A percentile compares a stretch with the other conserved stretches of the same genome.
These are phyloP conservation scores for Passiflora organensis DNA, from an alignment of 345 rosid genomes.

Conservation along the genomic window DNA sequence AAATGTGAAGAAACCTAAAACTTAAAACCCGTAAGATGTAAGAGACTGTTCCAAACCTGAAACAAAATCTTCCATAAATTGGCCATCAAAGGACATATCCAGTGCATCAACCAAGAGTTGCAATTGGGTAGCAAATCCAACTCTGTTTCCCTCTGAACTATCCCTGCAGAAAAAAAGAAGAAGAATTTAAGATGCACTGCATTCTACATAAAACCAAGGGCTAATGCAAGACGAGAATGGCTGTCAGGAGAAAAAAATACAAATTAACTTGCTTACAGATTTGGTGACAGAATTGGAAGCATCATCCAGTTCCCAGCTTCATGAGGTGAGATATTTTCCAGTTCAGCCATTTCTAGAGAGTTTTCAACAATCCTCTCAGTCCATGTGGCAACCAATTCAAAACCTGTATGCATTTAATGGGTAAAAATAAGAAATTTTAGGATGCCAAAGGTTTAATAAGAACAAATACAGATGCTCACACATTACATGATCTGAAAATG, in stretches of 20 bases:
- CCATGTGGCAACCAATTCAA: constrained; percentile 68
- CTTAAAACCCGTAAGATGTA: constrained; percentile 9
- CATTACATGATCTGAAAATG: not conserved
- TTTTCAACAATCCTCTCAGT: constrained; percentile 65
- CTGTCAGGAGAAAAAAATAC: constrained; percentile 16
- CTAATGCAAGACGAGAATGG: constrained; percentile 4
- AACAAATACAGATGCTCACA: not conserved
- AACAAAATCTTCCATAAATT: constrained; percentile 88
- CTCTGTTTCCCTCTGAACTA: constrained; percentile 46
- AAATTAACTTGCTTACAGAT: constrained; percentile 48
- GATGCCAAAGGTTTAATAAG: not conserved
- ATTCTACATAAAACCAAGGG: not conserved
- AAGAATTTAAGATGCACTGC: constrained; percentile 13
- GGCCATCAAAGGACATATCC: constrained; percentile 62
- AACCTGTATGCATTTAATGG: constrained; percentile 45
- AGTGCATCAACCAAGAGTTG: constrained; percentile 67
- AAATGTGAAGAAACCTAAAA: constrained; percentile 2
- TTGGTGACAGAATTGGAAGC: constrained; percentile 52
- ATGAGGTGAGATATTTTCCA: constrained; percentile 86
- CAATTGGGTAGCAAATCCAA: constrained; percentile 84
- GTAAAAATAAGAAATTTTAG: constrained; percentile 16
- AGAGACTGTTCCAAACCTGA: constrained; percentile 54
- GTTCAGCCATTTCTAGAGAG: constrained; percentile 91
- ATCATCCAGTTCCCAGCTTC: constrained; percentile 86
- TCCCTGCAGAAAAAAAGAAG: constrained; percentile 37